Evolutionary conservation across 225 moss, liverwort and hornwort species (phyloP), one percentile per base, ranked within the genome.

Genomic region (Physcomitrium patens): DNA sequence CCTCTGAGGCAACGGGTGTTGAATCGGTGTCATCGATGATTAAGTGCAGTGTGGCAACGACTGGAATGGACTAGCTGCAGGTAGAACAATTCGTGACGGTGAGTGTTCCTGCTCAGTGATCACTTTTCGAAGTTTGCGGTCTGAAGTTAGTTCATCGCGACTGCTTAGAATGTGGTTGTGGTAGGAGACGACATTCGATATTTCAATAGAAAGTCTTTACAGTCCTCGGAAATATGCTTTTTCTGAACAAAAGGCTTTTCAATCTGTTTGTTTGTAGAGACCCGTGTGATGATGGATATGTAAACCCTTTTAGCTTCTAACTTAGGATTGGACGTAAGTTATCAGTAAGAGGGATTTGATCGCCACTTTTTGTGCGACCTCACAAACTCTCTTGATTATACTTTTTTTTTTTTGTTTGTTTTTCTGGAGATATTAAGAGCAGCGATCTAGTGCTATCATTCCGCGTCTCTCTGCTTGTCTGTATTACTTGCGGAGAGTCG

Each of bases 261-360:
- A 60, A 23, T 14, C 13, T 14, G 24, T 24, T 18, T 18, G n/a
- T 24, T 17, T 26, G 48, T 46, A 50, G 31, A 2, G 47, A 3
- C 22, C n/a, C 2, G 15, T 12, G 27, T 18, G 7, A 65, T 52
- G 62, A 51, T 52, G 31, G 31, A 37, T 44, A 31, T 37, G 53
- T 60, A 51, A 7, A 45, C 42, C 8, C 12, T 62, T 81, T 64
- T 20, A 31, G 65, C 45, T 58, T 76, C 53, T 37, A 37, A 37
- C 0, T 13, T 27, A 16, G 43, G 9, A 16, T 45, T 54, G 10
- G 28, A 20, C 19, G 4, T 23, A 70, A 60, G 18, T 28, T 45
- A 66, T 17, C 7, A 37, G 31, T 37, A 37, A 1, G 31, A 37
- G 31, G 31, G 31, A 37, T 7, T 37, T 37, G 5, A 37, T 4